Conservation (phyloP, 2,329 filamentous ascomycete genomes). For the Parafenestella ontariensis region DNA sequence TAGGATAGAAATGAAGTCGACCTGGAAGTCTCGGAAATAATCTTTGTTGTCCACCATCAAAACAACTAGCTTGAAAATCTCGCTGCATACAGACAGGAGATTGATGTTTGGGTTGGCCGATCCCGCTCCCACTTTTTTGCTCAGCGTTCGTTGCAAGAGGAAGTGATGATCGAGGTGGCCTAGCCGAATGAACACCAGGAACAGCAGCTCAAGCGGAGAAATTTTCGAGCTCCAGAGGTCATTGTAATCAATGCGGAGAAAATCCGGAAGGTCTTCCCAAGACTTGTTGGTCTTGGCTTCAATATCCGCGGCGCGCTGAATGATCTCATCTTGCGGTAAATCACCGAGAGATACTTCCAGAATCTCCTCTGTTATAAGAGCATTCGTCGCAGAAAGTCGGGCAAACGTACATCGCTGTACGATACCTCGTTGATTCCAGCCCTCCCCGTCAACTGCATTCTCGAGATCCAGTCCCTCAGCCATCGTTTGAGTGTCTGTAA, state of each 20-base stretch:
- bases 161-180: slow-evolving; percentile 65
- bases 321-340: slow-evolving; percentile 44
- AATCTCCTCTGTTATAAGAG: slow-evolving; percentile 63
- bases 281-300: slow-evolving; percentile 22
- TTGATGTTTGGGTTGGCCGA: slow-evolving; percentile 27
- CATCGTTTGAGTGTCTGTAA: slow-evolving; percentile 59
- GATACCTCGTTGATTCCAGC: slow-evolving; percentile 60
- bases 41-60: slow-evolving; percentile 49
- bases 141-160: slow-evolving; percentile 63
- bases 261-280: slow-evolving; percentile 36
- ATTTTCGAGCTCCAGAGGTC: slow-evolving; percentile 23
- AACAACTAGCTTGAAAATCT: slow-evolving; percentile 50
- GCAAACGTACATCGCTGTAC: slow-evolving; percentile 56
- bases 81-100: slow-evolving; percentile 47
- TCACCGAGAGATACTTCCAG: slow-evolving; percentile 62
- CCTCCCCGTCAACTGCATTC: slow-evolving; percentile 54
- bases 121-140: slow-evolving; percentile 50
- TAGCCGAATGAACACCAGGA: slow-evolving; percentile 55
- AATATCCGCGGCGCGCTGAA: slow-evolving; percentile 46
- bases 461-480: slow-evolving; percentile 53
- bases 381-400: slow-evolving; percentile 58
- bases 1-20: slow-evolving; percentile 50
- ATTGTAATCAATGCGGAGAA: slow-evolving; percentile 31
- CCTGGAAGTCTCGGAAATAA: slow-evolving; percentile 52
- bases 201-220: slow-evolving; percentile 52